Percentiles rank a stretch among this genome's conserved stretches.
These are phyloP conservation scores for Phytopythium mirpurense DNA, from an alignment of 352 stramenopile genomes.

Conservation along the genomic window DNA sequence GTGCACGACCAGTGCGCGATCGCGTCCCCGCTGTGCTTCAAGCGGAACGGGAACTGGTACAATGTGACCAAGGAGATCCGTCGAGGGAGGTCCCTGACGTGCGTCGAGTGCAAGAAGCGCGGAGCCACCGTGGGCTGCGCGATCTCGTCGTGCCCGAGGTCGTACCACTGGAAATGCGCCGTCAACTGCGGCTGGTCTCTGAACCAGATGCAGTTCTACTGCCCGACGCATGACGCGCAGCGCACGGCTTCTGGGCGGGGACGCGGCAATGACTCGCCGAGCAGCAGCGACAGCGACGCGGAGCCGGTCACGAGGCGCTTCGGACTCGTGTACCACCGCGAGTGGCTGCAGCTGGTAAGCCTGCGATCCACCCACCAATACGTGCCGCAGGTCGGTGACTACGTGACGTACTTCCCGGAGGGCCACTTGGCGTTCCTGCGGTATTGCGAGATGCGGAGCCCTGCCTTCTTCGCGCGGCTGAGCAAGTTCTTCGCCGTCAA, in stretches of 20 bases:
- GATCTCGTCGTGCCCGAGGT: constrained; percentile 49
- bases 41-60: constrained; percentile 72
- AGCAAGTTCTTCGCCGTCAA: constrained; percentile 65
- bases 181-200: constrained; percentile 63
- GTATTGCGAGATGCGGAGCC: constrained; percentile 27
- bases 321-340: constrained; percentile 60
- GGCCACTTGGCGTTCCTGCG: constrained; percentile 52
- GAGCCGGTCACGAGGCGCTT: constrained; percentile 58
- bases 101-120: constrained; percentile 60
- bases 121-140: constrained; percentile 79
- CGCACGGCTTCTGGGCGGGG: constrained; percentile 1
- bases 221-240: constrained; percentile 35
- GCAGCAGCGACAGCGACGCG: constrained; percentile 8
- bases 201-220: constrained; percentile 83
- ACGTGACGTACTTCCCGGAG: constrained; percentile 80
- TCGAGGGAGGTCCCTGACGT: constrained; percentile 58
- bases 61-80: constrained; percentile 83
- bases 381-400: constrained; percentile 74
- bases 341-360: constrained; percentile 68
- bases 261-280: background rate
- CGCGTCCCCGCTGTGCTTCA: constrained; percentile 79
- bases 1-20: constrained; percentile 86
- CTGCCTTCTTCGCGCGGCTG: constrained; percentile 46
- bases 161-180: constrained; percentile 83
- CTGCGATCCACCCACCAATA: constrained; percentile 58